Evolutionary conservation across 1,284 basidiomycete genomes (phyloP).

Genomic region (Phellopilus nigrolimitatus): DNA sequence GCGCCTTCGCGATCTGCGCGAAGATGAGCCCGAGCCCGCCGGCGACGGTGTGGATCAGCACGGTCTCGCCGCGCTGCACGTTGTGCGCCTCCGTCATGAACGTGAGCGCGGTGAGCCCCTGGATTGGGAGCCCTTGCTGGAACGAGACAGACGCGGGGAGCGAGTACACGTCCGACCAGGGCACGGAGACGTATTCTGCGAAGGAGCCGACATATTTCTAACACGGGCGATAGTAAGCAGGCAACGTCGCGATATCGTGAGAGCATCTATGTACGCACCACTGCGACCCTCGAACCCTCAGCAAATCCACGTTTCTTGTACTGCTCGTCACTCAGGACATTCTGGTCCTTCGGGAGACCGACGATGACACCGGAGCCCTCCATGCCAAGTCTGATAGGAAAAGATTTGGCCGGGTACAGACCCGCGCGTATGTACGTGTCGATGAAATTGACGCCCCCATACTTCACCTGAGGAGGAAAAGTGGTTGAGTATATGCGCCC

Average conservation of each 20-base stretch:
- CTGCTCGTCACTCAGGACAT: constrained; percentile 48
- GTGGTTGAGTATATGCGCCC: constrained; percentile 40
- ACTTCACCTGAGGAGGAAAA: constrained; percentile 9
- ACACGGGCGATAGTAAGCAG: constrained; percentile 5
- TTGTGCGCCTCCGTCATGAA: constrained; percentile 82
- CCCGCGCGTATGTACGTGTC: constrained; percentile 73
- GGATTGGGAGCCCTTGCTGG: constrained; percentile 69
- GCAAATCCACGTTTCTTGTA: constrained; percentile 56
- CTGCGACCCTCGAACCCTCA: constrained; percentile 59
- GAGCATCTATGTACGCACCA: constrained; percentile 43
- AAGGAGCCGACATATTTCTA: constrained; percentile 57
- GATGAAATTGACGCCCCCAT: constrained; percentile 83
- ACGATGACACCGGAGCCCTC: constrained; percentile 78
- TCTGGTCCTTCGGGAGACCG: constrained; percentile 58
- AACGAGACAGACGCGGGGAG: constrained; percentile 59
- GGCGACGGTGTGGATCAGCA: constrained; percentile 87
- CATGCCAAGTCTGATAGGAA: constrained; percentile 75
- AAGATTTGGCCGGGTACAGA: constrained; percentile 49
- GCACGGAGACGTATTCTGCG: constrained; percentile 71
- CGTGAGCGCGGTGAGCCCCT: constrained; percentile 78
- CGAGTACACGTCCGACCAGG: constrained; percentile 59
- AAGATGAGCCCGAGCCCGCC: constrained; percentile 67
- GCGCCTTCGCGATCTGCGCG: constrained; percentile 56
- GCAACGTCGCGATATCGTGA: not conserved
- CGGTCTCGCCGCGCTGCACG: constrained; percentile 69